phyloP scores from a whole-genome alignment of 257 asterid genomes.

The Misopates orontium region DNA sequence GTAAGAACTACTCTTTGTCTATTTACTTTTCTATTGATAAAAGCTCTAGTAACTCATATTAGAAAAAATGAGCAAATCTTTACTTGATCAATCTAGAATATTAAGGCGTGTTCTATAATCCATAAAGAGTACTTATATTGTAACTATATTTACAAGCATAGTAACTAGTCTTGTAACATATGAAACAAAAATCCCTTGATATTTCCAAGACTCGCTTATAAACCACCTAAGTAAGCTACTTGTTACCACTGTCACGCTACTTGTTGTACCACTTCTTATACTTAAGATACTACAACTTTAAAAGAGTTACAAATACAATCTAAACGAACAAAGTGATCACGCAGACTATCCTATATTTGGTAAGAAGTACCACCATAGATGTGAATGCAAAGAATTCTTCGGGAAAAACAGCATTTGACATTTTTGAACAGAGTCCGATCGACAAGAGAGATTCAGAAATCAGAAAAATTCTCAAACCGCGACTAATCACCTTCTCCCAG shows the following conservation, averaged over 20 bases:
- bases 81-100: not conserved
- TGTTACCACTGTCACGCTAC: no score
- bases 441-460: not conserved
- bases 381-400: slow-evolving; percentile 29
- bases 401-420: slow-evolving; percentile 35
- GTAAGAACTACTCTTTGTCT: slow-evolving; percentile 22
- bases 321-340: no score
- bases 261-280: no score
- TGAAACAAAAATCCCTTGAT: no score
- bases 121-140: no score
- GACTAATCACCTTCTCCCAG: not conserved
- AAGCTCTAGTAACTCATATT: no score
- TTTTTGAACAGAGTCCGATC: slow-evolving; percentile 12
- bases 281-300: no score
- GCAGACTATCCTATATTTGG: slow-evolving; percentile 43
- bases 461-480: not conserved
- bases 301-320: not conserved
- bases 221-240: no score
- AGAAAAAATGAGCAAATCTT: no score
- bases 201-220: no score
- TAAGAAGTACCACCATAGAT: slow-evolving; percentile 23
- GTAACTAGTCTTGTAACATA: no score
- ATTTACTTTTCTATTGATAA: not conserved
- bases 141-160: no score
- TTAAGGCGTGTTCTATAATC: not conserved